Evolutionary conservation across 108 stramenopile species (phyloP).

Genomic region (Mayamaea pseudoterrestris): DNA sequence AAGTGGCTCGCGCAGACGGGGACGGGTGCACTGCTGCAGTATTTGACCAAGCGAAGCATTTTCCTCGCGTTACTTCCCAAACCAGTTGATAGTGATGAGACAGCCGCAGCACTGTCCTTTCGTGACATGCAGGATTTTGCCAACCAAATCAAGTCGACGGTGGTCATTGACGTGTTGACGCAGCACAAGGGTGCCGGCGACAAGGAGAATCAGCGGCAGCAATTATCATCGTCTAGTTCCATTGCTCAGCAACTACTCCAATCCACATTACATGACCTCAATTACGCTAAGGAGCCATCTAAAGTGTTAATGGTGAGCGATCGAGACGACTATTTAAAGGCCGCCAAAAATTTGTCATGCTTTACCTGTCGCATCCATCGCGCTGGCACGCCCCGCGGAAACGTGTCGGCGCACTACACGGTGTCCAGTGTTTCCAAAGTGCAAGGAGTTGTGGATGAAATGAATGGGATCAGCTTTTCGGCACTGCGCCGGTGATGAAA

Average conservation of each 20-base stretch:
- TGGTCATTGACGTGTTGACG: slow-evolving; percentile 36
- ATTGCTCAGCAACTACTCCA: slow-evolving; percentile 5
- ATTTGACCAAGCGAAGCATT: slow-evolving; percentile 51
- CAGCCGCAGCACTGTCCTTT: slow-evolving; percentile 15
- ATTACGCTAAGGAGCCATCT: slow-evolving; percentile 24
- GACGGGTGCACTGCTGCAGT: slow-evolving; percentile 49
- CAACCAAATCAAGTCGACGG: slow-evolving; percentile 42
- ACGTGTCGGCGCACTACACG: slow-evolving; percentile 62
- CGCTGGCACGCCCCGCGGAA: slow-evolving; percentile 54
- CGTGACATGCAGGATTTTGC: slow-evolving; percentile 26
- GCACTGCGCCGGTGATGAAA: too few relatives aligned
- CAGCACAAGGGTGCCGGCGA: slow-evolving; percentile 17
- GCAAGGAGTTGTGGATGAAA: slow-evolving; percentile 67
- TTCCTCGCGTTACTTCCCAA: slow-evolving; percentile 60
- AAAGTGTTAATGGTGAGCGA: slow-evolving; percentile 51
- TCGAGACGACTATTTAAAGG: slow-evolving; percentile 61
- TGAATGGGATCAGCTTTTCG: slow-evolving; percentile 78
- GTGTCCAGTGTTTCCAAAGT: slow-evolving; percentile 40
- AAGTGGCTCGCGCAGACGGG: slow-evolving; percentile 74
- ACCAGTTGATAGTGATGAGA: slow-evolving; percentile 18
- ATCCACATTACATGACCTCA: slow-evolving; percentile 16
- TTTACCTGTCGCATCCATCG: slow-evolving; percentile 51
- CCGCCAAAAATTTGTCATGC: slow-evolving; percentile 60
- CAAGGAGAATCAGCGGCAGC: too few relatives aligned
- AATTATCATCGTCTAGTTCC: background rate